Base-by-base conservation (phyloP, 768 basidiomycete species). In the Naganishia vaughanmartiniae region DNA sequence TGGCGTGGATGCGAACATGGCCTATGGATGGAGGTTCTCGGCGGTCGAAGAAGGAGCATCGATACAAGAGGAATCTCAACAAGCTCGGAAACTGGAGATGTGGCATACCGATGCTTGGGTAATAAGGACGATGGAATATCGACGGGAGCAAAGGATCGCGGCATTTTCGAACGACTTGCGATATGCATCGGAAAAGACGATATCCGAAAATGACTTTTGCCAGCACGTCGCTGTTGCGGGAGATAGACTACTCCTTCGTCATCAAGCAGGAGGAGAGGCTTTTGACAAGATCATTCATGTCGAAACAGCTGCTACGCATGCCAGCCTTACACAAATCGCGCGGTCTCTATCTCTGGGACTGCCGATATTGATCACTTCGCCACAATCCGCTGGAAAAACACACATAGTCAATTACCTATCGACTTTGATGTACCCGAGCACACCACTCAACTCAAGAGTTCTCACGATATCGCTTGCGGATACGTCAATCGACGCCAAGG, bases 401-500 rank as follows among this genome's bases (percentile, higher is more conserved):
- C 84, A 92, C 6, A 81, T 93, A 17, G 82, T 98, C 30, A 84
- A 87, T 17, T 87, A 96, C 74, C 87, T 98, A 34, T 89, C 91
- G 12, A 82, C 84, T 12, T 75, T 84, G 12, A 80, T 97, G 14
- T 84, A 87, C 76, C 89, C 91, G 0, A 63, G 67, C 0, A 48
- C 73, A 15, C 83, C 83, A 24, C 76, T 82, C 9, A 84, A 82
- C 65, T 88, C 89, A 70, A 88, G 92, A 54, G 85, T 96, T 51
- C 85, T 98, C 36, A 88, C 87, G 0, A 88, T 99, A 70, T 90
- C 95, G 75, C 87, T 98, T 30, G 92, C 93, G 7, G 96, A 98
- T 75, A 95, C 93, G 0, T 95, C 95, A 1, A 85, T 99, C 54
- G 95, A 99, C 77, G 89, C 94, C 34, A 90, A 95, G 28, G 89